phyloP scores from a whole-genome alignment of 139 green algal genomes.

The Desmodesmus armatus region DNA sequence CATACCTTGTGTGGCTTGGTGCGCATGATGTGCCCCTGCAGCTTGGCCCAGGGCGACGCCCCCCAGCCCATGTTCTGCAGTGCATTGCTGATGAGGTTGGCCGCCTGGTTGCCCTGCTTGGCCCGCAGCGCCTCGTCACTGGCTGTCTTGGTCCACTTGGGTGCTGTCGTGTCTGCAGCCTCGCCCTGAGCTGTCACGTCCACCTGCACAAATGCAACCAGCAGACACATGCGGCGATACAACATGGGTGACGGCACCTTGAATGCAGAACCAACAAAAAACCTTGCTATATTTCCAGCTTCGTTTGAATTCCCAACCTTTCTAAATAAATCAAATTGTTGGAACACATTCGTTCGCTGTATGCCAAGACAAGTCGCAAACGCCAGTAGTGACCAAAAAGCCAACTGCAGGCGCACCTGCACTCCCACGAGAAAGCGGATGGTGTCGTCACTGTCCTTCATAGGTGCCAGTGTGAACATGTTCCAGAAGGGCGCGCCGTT shows the following conservation, averaged over 20 bases:
- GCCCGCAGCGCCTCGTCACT: conserved; percentile 55
- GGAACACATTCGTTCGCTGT: too few species aligned
- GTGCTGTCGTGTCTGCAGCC: conserved; percentile 14
- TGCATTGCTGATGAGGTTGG: conserved; percentile 57
- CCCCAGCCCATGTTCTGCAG: conserved; percentile 67
- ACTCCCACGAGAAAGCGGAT: conserved; percentile 95
- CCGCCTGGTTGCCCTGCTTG: conserved; percentile 59
- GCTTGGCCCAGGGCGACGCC: conserved; percentile 75
- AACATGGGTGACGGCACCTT: too few species aligned
- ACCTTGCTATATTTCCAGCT: too few species aligned
- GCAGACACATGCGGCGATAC: too few species aligned
- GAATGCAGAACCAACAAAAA: too few species aligned
- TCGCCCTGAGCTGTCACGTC: conserved; percentile 65
- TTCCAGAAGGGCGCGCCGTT: conserved; percentile 95
- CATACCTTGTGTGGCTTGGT: conserved; percentile 71
- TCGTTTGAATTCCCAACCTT: too few species aligned
- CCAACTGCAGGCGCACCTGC: conserved; percentile 57
- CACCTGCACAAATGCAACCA: conserved; percentile 60
- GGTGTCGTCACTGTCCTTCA: conserved; percentile 84
- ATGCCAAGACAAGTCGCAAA: too few species aligned
- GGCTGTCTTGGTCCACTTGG: conserved; percentile 48
- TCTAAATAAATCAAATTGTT: background rate
- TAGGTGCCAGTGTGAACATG: conserved; percentile 96
- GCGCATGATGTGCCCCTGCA: conserved; percentile 59
- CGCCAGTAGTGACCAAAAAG: background rate